A percentile compares a stretch with the other conserved stretches of the same genome.
Conservation (phyloP, 1,284 basidiomycete species). For the Grifola frondosa region DNA sequence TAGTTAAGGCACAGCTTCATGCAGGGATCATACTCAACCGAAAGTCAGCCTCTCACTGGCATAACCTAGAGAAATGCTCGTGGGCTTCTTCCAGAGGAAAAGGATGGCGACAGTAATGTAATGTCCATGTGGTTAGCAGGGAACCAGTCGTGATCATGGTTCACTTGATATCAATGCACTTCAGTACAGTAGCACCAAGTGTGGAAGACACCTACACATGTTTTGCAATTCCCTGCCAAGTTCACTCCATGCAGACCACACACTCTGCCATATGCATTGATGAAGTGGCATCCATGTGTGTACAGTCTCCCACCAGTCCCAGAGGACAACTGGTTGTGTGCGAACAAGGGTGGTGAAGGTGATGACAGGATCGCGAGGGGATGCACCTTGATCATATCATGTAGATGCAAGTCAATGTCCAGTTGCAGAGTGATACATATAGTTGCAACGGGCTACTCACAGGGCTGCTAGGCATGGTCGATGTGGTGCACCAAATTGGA, state of each 20-base stretch:
- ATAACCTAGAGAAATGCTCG: slow-evolving; percentile 76
- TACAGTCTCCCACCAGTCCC: slow-evolving; percentile 60
- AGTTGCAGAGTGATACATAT: no score
- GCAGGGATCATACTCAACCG: slow-evolving; percentile 46
- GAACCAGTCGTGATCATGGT: slow-evolving; percentile 63
- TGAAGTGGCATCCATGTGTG: slow-evolving; percentile 69
- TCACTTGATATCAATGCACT: slow-evolving; percentile 47
- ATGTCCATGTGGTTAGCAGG: slow-evolving; percentile 60
- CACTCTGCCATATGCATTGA: slow-evolving; percentile 76
- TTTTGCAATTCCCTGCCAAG: slow-evolving; percentile 78
- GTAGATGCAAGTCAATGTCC: no score
- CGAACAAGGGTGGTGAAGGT: slow-evolving; percentile 37
- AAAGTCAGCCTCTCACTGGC: slow-evolving; percentile 87
- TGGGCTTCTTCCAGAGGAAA: slow-evolving; percentile 84
- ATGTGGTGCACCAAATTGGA: no score
- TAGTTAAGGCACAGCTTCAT: background rate
- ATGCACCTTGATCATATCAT: no score
- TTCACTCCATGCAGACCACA: slow-evolving; percentile 81
- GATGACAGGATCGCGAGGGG: no score
- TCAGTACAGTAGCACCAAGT: background rate
- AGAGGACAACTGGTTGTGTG: slow-evolving; percentile 68
- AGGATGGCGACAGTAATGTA: slow-evolving; percentile 79
- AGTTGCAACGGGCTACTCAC: no score
- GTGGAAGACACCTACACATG: slow-evolving; percentile 64
- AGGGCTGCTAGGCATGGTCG: no score